phyloP scores from a whole-genome alignment of 257 asterid genomes.

The Anisodus acutangulus region DNA sequence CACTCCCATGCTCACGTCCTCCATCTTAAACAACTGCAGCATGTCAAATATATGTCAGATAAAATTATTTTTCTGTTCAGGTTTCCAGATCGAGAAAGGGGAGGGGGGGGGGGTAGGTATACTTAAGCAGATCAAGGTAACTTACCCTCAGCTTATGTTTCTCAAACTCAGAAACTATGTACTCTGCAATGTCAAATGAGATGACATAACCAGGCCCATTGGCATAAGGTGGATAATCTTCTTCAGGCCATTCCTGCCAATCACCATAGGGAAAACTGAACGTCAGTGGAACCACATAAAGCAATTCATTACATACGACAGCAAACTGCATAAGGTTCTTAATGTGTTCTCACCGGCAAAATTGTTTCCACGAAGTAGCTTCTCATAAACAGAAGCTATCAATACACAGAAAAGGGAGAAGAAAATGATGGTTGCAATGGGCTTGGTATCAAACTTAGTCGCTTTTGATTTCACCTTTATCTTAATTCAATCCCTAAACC shows the following conservation, averaged over 20 bases:
- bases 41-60: neutral
- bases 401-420: neutral
- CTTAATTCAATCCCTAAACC: neutral
- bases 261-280: slow-evolving; percentile 25
- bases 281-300: slow-evolving; percentile 28
- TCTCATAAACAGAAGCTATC: neutral
- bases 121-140: slow-evolving; percentile 20
- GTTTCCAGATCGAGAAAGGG: neutral
- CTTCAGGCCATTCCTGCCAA: slow-evolving; percentile 97
- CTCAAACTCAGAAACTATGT: slow-evolving; percentile 74
- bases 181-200: slow-evolving; percentile 74
- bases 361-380: neutral
- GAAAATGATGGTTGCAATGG: neutral
- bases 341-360: neutral
- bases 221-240: slow-evolving; percentile 88
- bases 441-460: neutral
- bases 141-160: slow-evolving; percentile 80
- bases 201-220: slow-evolving; percentile 95
- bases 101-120: neutral
- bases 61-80: neutral
- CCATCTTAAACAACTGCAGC: slow-evolving; percentile 92
- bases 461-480: neutral
- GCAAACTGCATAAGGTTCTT: neutral
- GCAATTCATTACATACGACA: neutral
- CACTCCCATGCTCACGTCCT: slow-evolving; percentile 98